Base-by-base conservation (phyloP, 768 basidiomycete genomes). In the Chalciporus pseudorubinellus region DNA sequence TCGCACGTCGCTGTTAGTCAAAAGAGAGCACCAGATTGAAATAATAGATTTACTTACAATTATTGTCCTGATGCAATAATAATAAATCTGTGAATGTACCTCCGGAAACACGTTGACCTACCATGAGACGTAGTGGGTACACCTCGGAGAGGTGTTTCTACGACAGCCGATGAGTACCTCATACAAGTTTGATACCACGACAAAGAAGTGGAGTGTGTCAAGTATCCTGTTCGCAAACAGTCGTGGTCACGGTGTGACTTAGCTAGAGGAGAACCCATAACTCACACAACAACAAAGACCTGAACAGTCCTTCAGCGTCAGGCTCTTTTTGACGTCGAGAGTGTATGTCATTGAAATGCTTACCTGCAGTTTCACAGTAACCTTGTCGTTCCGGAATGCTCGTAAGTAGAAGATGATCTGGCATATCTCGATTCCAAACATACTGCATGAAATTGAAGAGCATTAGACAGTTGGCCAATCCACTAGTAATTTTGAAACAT, bases 211-310 rank as follows among this genome's bases (percentile, higher is more conserved):
- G 33, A 18, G 4, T 1, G 40, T 51, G 36, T 48, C 56, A 9
- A 59, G 39, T 31, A 36, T 9, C 19, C 56, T 54, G n/a, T n/a
- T n/a, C n/a, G n/a, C n/a, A n/a, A n/a, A n/a, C n/a, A n/a, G n/a
- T n/a, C n/a, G n/a, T n/a, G n/a, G n/a, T n/a, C n/a, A n/a, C n/a
- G n/a, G n/a, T n/a, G n/a, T n/a, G 21, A 22, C 11, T 2, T 36
- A 18, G 43, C 39, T 13, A 0, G 7, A 13, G 34, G 18, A 5
- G 4, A 33, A 33, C 13, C 13, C 3, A n/a, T n/a, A 6, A 51
- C 53, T 33, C 44, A 57, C 56, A 21, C 42, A 22, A 56, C 22
- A 13, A 16, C 19, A 21, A 29, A 57, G 8, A 56, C 56, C 53
- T 57, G 21, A 19, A 41, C 9, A 26, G 21, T 28, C n/a, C n/a